Percentiles rank a stretch among this genome's conserved stretches.
These are phyloP conservation scores for Coffea humblotiana DNA, from an alignment of 305 asterid genomes.

Conservation along the genomic window DNA sequence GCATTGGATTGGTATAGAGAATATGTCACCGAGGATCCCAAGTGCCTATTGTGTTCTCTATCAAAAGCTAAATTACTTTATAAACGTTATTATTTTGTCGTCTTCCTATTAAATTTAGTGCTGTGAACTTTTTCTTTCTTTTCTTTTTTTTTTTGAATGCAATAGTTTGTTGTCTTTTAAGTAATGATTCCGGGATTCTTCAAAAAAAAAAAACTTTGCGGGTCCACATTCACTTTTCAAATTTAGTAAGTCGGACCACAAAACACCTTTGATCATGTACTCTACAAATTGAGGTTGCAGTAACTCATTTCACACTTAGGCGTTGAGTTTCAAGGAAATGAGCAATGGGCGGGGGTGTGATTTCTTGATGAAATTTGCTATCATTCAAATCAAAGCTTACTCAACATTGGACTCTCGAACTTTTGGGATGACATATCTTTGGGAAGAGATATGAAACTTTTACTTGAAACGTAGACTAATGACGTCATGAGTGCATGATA, in stretches of 20 bases:
- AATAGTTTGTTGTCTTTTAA: not conserved
- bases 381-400: constrained; percentile 2
- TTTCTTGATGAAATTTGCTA: not conserved
- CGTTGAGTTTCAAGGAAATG: constrained; percentile 13
- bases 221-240: constrained; percentile 25
- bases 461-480: not conserved
- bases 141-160: not conserved
- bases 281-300: constrained; percentile 28
- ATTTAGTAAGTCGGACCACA: constrained; percentile 35
- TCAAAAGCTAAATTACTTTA: not conserved
- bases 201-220: not conserved
- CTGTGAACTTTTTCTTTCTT: too few relatives aligned
- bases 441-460: constrained; percentile 7
- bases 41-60: not conserved
- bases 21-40: too few relatives aligned
- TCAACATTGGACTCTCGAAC: not conserved
- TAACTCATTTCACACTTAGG: constrained; percentile 19
- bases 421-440: constrained; percentile 15
- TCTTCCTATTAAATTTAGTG: not conserved
- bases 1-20: too few relatives aligned
- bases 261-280: constrained; percentile 24
- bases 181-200: not conserved
- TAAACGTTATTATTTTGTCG: not conserved
- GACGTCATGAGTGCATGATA: constrained; percentile 8
- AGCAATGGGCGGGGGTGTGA: constrained; percentile 16